Evolutionary conservation across 139 green algal genomes (phyloP).

Genomic region (Limnomonas spitsbergensis): DNA sequence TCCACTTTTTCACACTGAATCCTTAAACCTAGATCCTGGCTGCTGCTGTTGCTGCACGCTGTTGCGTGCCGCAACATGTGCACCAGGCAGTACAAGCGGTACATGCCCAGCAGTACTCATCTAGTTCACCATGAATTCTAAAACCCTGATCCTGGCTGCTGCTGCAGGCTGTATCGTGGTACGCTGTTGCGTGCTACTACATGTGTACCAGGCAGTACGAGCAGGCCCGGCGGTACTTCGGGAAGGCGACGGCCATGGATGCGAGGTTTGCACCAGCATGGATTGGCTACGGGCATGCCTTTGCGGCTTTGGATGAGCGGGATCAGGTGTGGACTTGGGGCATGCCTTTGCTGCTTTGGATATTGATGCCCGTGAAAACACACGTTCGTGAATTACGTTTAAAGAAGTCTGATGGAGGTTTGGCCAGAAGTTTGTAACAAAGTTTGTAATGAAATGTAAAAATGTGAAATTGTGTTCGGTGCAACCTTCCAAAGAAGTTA

Average conservation of each 20-base stretch:
- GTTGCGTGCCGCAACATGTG: conserved; percentile 94
- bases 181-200: conserved; percentile 96
- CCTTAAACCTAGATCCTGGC: background rate
- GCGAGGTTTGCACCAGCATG: conserved; percentile 80
- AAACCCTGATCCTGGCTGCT: background rate
- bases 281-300: conserved; percentile 92
- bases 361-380: no score
- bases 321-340: conserved; percentile 70
- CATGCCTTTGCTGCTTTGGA: no score
- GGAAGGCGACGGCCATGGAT: conserved; percentile 81
- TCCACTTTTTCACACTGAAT: no score
- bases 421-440: no score
- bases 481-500: no score
- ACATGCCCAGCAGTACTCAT: no score
- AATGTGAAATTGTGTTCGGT: no score
- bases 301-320: conserved; percentile 84
- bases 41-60: conserved; percentile 74
- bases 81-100: conserved; percentile 56
- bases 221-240: conserved; percentile 74
- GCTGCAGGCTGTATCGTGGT: conserved; percentile 66
- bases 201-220: conserved; percentile 62
- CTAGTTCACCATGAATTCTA: no score
- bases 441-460: no score
- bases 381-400: no score
- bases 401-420: no score